phyloP scores from a whole-genome alignment of 805 yeast genomes.

The Zygosaccharomyces rouxii region DNA sequence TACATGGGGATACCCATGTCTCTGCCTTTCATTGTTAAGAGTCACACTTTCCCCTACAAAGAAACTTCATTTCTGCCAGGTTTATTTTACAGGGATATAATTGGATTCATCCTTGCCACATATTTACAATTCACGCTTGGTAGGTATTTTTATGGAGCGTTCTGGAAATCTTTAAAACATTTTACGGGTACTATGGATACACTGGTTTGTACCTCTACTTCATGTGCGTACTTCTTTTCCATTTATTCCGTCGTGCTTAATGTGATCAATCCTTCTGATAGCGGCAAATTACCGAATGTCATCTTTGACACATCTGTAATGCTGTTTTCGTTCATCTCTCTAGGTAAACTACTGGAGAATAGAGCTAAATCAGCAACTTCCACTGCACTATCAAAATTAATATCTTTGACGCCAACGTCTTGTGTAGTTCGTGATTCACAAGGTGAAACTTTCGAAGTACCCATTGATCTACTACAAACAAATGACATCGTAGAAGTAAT shows the following conservation, averaged over 20 bases:
- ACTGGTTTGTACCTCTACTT: constrained; percentile 75
- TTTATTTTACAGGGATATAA: constrained; percentile 37
- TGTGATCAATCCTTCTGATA: constrained; percentile 32
- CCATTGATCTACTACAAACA: constrained; percentile 71
- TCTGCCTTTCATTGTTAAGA: constrained; percentile 28
- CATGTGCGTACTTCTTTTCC: constrained; percentile 74
- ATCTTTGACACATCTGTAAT: constrained; percentile 84
- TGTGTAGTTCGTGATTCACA: constrained; percentile 58
- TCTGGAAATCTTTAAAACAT: constrained; percentile 61
- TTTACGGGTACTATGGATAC: constrained; percentile 89
- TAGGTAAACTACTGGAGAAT: constrained; percentile 90
- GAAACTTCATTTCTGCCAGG: constrained; percentile 21
- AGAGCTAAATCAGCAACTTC: constrained; percentile 93
- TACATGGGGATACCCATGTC: constrained; percentile 47
- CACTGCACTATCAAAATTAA: constrained; percentile 72
- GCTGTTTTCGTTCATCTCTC: constrained; percentile 75
- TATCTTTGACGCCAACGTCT: constrained; percentile 73
- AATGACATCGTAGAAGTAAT: constrained; percentile 71
- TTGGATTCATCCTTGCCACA: constrained; percentile 65
- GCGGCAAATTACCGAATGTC: constrained; percentile 52
- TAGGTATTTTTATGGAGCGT: constrained; percentile 56
- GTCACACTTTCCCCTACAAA: constrained; percentile 33
- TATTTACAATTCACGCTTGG: constrained; percentile 65
- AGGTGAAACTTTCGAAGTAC: constrained; percentile 37
- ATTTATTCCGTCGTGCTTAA: constrained; percentile 53